Conservation (phyloP, 1,284 basidiomycete species). For the Thelephora terrestris region DNA sequence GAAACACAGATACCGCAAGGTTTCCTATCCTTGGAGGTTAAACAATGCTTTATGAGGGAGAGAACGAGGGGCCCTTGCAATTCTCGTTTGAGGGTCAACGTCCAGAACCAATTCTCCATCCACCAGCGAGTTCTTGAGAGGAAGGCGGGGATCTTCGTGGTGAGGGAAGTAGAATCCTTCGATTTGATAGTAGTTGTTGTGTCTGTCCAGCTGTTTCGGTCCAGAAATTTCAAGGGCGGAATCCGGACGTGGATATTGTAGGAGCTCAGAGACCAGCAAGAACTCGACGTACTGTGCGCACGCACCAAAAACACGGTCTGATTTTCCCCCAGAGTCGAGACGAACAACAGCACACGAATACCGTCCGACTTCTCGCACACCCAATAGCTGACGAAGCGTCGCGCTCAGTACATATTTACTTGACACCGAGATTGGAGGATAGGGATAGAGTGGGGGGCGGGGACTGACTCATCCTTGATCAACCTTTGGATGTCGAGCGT, state of each 20-base stretch:
- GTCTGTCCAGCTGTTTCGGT: slow-evolving; percentile 77
- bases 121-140: slow-evolving; percentile 72
- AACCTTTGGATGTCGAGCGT: slow-evolving; percentile 61
- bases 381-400: slow-evolving; percentile 67
- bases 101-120: slow-evolving; percentile 96
- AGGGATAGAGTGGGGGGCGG: not conserved
- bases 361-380: slow-evolving; percentile 99
- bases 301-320: slow-evolving; percentile 81
- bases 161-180: slow-evolving; percentile 83
- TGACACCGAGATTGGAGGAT: slow-evolving; percentile 5
- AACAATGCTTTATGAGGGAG: slow-evolving; percentile 1
- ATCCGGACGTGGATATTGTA: not conserved
- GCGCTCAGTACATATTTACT: not conserved
- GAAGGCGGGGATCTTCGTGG: slow-evolving; percentile 55
- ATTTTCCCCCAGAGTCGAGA: slow-evolving; percentile 55
- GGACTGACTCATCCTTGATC: slow-evolving; percentile 75
- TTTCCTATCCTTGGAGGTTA: slow-evolving; percentile 42
- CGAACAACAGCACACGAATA: slow-evolving; percentile 80
- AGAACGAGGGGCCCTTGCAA: slow-evolving; percentile 31
- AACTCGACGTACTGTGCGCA: slow-evolving; percentile 5
- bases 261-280: slow-evolving; percentile 1
- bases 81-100: slow-evolving; percentile 62
- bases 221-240: not conserved
- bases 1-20: slow-evolving; percentile 79
- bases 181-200: slow-evolving; percentile 77